These are phyloP conservation scores for Daldinia childiae DNA, from an alignment of 495 filamentous ascomycete genomes.

Conservation along the genomic window DNA sequence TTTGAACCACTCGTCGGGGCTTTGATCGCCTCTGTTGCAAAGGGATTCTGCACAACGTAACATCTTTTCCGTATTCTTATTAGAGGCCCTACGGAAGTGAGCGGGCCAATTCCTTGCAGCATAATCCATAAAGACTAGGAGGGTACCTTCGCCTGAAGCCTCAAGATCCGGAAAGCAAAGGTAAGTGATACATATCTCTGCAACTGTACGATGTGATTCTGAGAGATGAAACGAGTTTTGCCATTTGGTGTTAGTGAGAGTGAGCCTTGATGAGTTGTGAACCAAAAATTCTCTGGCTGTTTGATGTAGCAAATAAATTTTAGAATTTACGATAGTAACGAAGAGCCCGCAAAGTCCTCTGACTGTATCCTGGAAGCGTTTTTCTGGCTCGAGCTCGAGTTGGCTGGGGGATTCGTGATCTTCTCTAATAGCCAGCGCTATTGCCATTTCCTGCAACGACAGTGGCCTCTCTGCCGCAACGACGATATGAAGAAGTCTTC, in stretches of 20 bases:
- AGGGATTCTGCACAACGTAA: neutral
- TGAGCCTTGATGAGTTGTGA: neutral
- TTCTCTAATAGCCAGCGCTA: slow-evolving; percentile 47
- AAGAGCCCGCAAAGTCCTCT: slow-evolving; percentile 55
- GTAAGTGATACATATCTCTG: neutral
- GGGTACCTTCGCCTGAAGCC: neutral
- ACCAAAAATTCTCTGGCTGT: slow-evolving; percentile 55
- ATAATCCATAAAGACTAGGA: neutral
- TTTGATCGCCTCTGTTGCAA: too few species aligned
- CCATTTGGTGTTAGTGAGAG: neutral
- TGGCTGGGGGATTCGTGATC: slow-evolving; percentile 35
- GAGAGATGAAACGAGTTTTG: neutral
- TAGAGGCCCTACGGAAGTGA: neutral
- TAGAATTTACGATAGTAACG: slow-evolving; percentile 46
- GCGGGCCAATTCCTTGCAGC: neutral
- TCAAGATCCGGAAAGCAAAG: neutral
- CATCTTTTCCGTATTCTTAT: neutral
- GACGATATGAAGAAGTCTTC: slow-evolving; percentile 51
- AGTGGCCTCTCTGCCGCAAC: slow-evolving; percentile 53
- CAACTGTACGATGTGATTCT: neutral
- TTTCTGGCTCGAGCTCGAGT: slow-evolving; percentile 33
- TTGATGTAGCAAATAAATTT: slow-evolving; percentile 57
- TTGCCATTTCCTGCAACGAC: slow-evolving; percentile 52
- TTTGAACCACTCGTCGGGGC: neutral
- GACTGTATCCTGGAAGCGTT: slow-evolving; percentile 41